Evolutionary conservation across 2,329 filamentous ascomycete species (phyloP), one percentile per base, ranked within the genome.

Genomic region (Xylaria sp.): DNA sequence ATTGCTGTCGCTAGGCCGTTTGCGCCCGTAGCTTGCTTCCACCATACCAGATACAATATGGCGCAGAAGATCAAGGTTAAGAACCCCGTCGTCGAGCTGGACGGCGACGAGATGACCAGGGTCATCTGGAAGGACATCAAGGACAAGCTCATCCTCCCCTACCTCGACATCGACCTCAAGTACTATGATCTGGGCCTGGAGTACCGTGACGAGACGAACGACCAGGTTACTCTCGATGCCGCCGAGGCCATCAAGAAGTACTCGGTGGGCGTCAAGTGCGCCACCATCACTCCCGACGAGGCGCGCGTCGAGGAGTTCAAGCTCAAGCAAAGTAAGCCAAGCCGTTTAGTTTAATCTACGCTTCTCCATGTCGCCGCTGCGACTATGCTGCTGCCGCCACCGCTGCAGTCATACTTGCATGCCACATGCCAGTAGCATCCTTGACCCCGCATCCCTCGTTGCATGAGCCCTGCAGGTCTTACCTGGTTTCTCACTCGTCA

Each of bases 91-190:
- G 95, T 99, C 78, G 95, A 98, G 84, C 87, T 98, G 73, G 94
- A 98, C 78, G 94, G 94, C 74, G 87, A 90, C 73, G 87, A 93
- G 89, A 98, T 98, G 95, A 99, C 95, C 72, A 87, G 95, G 74
- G 93, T 99, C 78, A 99, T 99, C 84, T 99, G 95, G 95, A 85
- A 97, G 83, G 89, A 91, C 79, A 99, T 99, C 87, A 97, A 97
- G 87, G 91, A 98, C 82, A 97, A 96, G 86, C 94, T 97, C 83
- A 97, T 97, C 80, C 85, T 90, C 81, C 93, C 93, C 58, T 97
- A 95, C 82, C 90, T 99, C 70, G 93, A 97, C 78, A 88, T 99
- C 78, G 94, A 98, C 80, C 88, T 99, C 75, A 98, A 99, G 85
- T 97, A 97, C 87, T 97, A 96, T 80, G 93, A 97, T 76, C 81